Base-by-base conservation (phyloP, 306 rosid genomes). In the Cucumis sativus region DNA sequence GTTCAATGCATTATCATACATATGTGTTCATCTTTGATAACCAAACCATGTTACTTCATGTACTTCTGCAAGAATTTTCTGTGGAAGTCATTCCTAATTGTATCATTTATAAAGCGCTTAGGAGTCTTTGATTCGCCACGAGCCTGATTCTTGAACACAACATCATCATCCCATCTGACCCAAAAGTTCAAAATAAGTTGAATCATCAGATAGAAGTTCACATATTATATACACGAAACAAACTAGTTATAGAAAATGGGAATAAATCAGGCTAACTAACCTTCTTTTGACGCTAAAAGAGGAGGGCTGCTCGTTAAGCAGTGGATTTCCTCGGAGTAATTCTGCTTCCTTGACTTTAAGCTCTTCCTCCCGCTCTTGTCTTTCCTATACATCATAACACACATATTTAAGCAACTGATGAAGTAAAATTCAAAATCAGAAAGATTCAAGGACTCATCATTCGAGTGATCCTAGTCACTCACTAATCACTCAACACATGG, bases 21-120 rank as follows among this genome's bases (percentile, higher is more conserved):
- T 15, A 60, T 62, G 17, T 60, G 25, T 35, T 52, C 57, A 6
- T 17, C 74, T 14, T 65, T 23, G 74, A 47, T 62, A 40, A n/a
- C 73, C 54, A 17, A 40, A n/a, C 73, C 54, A 17, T 58, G 25
- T 83, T 82, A 96, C 86, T 96, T 96, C 97, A 96, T 96, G 91
- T 96, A 92, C 81, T 81, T 96, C 0, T 91, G 99, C 76, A 92
- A 86, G 85, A 96, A 96, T 41, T 95, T 95, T 81, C 98, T 77
- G 75, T 96, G 99, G 72, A 96, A 96, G 84, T 96, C 99, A 56
- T 86, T 92, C 86, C 98, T 87, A 77, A 92, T 93, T 15, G 99
- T 95, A 79, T 92, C 99, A 9, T 95, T 95, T 75, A 92, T 90
- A 84, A 92, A 95, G 81, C 97, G 96, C 87, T 96, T 92, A 4